Evolutionary conservation across 768 basidiomycete species (phyloP).

Genomic region (Ramaria sp.): DNA sequence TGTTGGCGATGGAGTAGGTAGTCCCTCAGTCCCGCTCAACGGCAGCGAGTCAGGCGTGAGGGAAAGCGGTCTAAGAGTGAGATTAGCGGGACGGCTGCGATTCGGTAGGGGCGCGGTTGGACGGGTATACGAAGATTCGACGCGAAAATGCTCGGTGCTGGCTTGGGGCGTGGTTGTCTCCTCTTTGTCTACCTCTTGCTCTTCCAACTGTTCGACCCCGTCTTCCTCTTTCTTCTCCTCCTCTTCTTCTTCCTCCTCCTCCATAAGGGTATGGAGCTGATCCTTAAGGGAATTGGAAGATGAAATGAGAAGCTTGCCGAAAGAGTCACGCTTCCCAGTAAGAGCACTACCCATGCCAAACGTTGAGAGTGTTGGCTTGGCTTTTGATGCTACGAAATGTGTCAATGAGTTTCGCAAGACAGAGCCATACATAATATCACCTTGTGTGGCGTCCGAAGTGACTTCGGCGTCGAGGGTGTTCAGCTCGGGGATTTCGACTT

Average conservation of each 20-base stretch:
- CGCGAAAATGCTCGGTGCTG: neutral
- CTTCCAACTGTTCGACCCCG: conserved; percentile 25
- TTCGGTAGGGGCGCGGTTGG: conserved; percentile 13
- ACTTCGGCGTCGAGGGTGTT: neutral
- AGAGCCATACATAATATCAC: neutral
- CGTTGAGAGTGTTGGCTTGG: conserved; percentile 41
- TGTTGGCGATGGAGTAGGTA: conserved; percentile 37
- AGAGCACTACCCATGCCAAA: conserved; percentile 34
- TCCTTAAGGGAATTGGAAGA: conserved; percentile 59
- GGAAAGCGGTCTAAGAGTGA: conserved; percentile 55
- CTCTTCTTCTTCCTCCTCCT: conserved; percentile 85
- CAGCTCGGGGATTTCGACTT: conserved; percentile 79
- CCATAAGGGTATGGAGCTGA: conserved; percentile 66
- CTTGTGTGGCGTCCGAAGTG: conserved; percentile 10
- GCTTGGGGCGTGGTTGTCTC: neutral
- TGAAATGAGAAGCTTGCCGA: conserved; percentile 50
- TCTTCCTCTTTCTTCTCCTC: conserved; percentile 24
- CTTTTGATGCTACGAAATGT: conserved; percentile 40
- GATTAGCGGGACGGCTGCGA: conserved; percentile 56
- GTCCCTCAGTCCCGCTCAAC: conserved; percentile 14
- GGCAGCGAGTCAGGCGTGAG: conserved; percentile 45
- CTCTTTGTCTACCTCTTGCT: conserved; percentile 62
- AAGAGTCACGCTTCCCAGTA: conserved; percentile 68
- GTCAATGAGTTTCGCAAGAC: neutral
- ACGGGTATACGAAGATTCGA: neutral